Percentiles rank a stretch among this genome's conserved stretches.
Conservation (phyloP, 148 eudicot species). For the Heliosperma pusillum region DNA sequence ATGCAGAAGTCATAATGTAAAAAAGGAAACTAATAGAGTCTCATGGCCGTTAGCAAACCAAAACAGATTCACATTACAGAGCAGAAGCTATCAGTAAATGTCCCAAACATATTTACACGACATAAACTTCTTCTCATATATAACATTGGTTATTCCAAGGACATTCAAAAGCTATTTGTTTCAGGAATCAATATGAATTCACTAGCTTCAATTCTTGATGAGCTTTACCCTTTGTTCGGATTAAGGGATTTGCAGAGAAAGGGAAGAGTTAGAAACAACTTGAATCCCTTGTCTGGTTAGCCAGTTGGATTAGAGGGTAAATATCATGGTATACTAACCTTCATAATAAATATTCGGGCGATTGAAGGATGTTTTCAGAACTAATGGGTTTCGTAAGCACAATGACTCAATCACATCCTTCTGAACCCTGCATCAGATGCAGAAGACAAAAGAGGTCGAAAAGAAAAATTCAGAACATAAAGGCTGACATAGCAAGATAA, state of each 20-base stretch:
- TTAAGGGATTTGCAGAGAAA: background rate
- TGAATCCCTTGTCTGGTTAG: background rate
- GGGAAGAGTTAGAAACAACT: background rate
- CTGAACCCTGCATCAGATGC: constrained; percentile 66
- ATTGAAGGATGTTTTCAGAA: constrained; percentile 87
- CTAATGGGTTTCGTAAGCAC: constrained; percentile 59
- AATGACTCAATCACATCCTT: constrained; percentile 77
- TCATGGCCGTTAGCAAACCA: background rate
- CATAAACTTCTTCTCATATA: background rate
- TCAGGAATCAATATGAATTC: background rate
- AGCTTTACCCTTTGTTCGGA: background rate
- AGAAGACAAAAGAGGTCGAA: background rate
- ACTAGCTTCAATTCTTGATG: background rate
- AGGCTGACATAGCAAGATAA: background rate
- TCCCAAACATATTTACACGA: background rate
- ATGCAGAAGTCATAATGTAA: constrained; percentile 7
- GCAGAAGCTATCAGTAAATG: background rate
- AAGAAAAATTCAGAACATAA: background rate
- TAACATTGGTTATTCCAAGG: background rate
- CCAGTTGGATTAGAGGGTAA: background rate
- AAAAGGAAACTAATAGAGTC: background rate
- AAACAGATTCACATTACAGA: background rate
- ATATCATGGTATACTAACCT: constrained; percentile 45
- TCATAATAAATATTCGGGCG: constrained; percentile 90
- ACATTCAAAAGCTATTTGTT: background rate